These are phyloP conservation scores for Cicer yamashitae DNA, from an alignment of 306 rosid genomes.

Conservation along the genomic window DNA sequence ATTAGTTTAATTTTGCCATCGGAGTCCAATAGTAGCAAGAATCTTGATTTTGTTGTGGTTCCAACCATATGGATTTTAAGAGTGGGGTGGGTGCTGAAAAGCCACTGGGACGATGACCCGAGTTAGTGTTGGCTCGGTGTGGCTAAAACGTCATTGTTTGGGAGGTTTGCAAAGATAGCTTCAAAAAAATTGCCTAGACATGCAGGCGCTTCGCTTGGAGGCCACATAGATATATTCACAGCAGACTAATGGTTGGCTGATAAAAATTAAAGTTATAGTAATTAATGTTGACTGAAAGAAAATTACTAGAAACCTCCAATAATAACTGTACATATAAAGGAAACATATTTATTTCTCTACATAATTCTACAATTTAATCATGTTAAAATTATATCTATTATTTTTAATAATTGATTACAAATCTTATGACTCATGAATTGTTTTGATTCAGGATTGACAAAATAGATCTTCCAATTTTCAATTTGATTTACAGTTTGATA, in stretches of 20 bases:
- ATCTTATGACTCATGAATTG: conserved; percentile 1
- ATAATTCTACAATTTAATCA: neutral
- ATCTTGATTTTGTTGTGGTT: conserved; percentile 23
- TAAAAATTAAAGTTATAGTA: conserved; percentile 13
- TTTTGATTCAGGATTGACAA: neutral
- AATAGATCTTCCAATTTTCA: conserved; percentile 2
- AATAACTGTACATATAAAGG: conserved; percentile 1
- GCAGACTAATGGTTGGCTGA: neutral
- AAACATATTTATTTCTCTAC: conserved; percentile 11
- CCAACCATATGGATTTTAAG: conserved; percentile 1
- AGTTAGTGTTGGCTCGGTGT: conserved; percentile 34
- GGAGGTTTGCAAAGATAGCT: conserved; percentile 16
- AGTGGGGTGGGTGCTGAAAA: neutral
- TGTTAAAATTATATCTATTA: conserved; percentile 13
- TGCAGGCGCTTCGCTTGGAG: neutral
- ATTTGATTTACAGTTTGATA: conserved; percentile 28
- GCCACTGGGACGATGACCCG: neutral
- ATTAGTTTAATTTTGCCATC: conserved; percentile 11
- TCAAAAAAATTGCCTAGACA: neutral
- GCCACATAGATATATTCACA: conserved; percentile 14
- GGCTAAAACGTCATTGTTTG: neutral
- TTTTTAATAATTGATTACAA: conserved; percentile 16
- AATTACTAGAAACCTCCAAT: neutral
- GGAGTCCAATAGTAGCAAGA: neutral
- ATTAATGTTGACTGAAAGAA: conserved; percentile 27